Conservation (phyloP, 805 yeast genomes). For the Maudiozyma barnettii region DNA sequence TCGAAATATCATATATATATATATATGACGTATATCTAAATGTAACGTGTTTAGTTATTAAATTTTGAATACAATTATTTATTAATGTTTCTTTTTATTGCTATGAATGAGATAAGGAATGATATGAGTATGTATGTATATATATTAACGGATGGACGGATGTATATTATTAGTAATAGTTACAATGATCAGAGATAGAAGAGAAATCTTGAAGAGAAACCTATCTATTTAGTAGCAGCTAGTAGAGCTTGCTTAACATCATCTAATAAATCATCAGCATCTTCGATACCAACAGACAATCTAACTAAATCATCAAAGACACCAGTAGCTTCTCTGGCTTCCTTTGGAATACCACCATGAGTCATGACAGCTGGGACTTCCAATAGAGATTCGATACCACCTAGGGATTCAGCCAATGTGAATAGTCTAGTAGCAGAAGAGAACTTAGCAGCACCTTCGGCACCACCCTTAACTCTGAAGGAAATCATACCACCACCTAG, state of each 20-base stretch:
- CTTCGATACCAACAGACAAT: conserved; percentile 82
- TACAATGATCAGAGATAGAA: conserved; percentile 22
- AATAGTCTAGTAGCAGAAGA: conserved; percentile 65
- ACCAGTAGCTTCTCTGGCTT: conserved; percentile 67
- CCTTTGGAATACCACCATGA: conserved; percentile 81
- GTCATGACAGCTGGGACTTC: conserved; percentile 91
- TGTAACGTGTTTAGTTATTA: too few relatives aligned
- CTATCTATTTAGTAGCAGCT: conserved; percentile 28
- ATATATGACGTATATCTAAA: too few relatives aligned
- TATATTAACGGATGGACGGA: conserved; percentile 6
- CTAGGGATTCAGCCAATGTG: conserved; percentile 82
- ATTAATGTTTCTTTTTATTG: neutral
- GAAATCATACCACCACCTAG: conserved; percentile 91
- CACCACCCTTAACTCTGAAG: conserved; percentile 78
- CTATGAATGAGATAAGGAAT: neutral
- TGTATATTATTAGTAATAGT: conserved; percentile 6
- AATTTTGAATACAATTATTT: too few relatives aligned
- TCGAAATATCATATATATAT: too few relatives aligned
- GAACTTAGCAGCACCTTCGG: conserved; percentile 63
- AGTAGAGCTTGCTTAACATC: conserved; percentile 66
- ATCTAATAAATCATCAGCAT: conserved; percentile 59
- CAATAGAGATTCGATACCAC: conserved; percentile 77
- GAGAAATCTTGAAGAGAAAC: too few relatives aligned
- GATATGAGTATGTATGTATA: neutral
- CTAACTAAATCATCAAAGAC: conserved; percentile 76